These are phyloP conservation scores for Rhododendron griersonianum DNA, from an alignment of 148 eudicot species.

Conservation along the genomic window DNA sequence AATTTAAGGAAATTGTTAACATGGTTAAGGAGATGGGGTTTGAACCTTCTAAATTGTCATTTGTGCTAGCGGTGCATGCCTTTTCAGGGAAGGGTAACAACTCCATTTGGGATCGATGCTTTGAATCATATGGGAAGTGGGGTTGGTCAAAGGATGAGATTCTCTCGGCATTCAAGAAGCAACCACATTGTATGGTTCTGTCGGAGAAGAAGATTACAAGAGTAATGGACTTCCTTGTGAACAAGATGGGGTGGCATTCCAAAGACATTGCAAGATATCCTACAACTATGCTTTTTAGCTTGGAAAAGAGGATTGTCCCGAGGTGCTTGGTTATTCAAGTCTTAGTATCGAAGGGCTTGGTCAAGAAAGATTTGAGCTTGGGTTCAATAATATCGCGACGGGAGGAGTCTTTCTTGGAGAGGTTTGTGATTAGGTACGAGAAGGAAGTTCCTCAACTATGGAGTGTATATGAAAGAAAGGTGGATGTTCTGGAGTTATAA, in stretches of 20 bases:
- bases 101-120: conserved; percentile 1
- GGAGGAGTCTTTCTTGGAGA: background rate
- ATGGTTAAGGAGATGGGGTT: background rate
- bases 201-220: background rate
- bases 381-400: background rate
- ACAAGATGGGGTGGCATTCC: conserved; percentile 1
- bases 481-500: background rate
- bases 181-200: background rate
- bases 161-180: background rate
- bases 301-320: conserved; percentile 2
- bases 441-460: background rate
- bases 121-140: background rate
- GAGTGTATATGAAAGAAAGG: background rate
- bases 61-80: background rate
- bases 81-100: background rate
- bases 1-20: background rate
- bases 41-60: background rate
- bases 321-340: background rate
- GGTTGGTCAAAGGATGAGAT: background rate
- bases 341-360: background rate
- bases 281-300: background rate
- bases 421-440: background rate
- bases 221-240: background rate
- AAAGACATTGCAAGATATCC: background rate
- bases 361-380: background rate